Evolutionary conservation across 805 yeast genomes (phyloP).

Genomic region (Millerozyma acaciae): DNA sequence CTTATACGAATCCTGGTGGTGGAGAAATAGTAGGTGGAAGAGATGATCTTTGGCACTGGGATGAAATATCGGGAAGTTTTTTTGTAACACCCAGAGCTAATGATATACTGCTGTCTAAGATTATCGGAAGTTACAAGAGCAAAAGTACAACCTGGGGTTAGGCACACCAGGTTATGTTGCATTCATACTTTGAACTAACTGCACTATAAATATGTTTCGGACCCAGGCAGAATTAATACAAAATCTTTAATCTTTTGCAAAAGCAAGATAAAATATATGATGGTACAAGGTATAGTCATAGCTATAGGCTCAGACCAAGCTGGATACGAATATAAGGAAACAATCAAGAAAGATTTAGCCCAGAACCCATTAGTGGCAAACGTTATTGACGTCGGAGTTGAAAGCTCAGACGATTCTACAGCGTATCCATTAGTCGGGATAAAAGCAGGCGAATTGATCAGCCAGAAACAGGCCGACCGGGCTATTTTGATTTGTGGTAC

Average conservation of each 20-base stretch:
- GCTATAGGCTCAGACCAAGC: constrained; percentile 44
- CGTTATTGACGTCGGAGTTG: constrained; percentile 41
- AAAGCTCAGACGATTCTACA: constrained; percentile 23
- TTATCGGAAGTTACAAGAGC: no score
- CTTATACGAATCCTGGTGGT: background rate
- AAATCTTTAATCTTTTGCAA: no score
- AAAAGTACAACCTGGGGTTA: no score
- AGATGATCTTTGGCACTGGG: no score
- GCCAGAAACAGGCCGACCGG: constrained; percentile 40
- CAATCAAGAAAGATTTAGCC: constrained; percentile 31
- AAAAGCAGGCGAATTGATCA: constrained; percentile 39
- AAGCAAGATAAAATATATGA: no score
- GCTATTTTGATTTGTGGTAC: constrained; percentile 47
- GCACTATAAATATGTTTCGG: no score
- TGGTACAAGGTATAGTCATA: constrained; percentile 16
- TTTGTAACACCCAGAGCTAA: no score
- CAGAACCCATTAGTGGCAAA: constrained; percentile 21
- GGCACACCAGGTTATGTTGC: no score
- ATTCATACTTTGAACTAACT: no score
- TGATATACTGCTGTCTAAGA: no score
- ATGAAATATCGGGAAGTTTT: constrained; percentile 1
- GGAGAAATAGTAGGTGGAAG: background rate
- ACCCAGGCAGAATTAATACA: no score
- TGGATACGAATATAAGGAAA: constrained; percentile 41
- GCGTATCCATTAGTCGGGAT: constrained; percentile 44